Conservation (phyloP, 306 rosid genomes). For the Trichosanthes truncata region DNA sequence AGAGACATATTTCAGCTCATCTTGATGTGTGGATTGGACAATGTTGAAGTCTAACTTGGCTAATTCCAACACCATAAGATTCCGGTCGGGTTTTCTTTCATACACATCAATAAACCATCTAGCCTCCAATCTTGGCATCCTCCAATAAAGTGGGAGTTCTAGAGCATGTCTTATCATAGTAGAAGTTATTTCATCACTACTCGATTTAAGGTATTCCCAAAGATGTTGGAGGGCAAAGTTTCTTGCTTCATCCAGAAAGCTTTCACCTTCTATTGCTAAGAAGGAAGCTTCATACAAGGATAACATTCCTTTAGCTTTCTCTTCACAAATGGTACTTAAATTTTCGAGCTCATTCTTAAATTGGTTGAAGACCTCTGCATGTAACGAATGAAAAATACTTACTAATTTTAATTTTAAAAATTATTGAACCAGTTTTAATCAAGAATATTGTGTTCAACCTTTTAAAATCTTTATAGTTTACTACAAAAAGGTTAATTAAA, state of each 20-base stretch:
- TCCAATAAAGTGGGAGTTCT: conserved; percentile 29
- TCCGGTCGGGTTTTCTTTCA: background rate
- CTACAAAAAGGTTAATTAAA: too few relatives aligned
- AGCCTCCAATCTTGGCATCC: conserved; percentile 20
- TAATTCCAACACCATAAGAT: background rate
- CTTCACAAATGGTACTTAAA: background rate
- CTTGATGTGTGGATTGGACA: background rate
- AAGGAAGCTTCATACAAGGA: conserved; percentile 27
- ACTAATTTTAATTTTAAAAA: too few relatives aligned
- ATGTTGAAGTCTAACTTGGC: conserved; percentile 1
- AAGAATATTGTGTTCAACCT: too few relatives aligned
- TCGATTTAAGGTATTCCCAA: background rate
- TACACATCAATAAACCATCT: conserved; percentile 19
- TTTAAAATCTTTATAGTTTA: too few relatives aligned
- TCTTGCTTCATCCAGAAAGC: conserved; percentile 19
- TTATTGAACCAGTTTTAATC: background rate
- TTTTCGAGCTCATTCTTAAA: conserved; percentile 13
- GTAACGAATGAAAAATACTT: background rate
- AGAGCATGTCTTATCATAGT: conserved; percentile 17
- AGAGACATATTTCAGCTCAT: background rate
- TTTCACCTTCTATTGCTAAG: conserved; percentile 15
- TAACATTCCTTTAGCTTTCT: conserved; percentile 9
- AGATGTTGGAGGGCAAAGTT: conserved; percentile 4
- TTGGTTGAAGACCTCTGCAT: conserved; percentile 13
- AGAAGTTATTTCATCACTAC: background rate